A percentile compares a stretch with the other conserved stretches of the same genome.
Conservation (phyloP, 306 rosid species). For the Ochetophila trinervis region DNA sequence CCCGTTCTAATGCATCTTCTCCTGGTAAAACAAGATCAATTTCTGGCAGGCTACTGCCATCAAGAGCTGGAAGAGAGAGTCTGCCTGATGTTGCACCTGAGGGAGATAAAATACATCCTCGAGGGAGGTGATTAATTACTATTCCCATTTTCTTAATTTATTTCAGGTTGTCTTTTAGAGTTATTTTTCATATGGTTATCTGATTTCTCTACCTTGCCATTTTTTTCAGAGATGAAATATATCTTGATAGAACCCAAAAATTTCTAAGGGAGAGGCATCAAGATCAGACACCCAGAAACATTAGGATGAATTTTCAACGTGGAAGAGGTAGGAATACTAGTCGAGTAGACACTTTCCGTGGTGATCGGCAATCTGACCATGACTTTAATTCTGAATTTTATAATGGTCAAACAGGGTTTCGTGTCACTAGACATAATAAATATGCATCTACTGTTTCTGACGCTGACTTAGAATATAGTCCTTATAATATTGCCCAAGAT, state of each 20-base stretch:
- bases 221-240: slow-evolving; percentile 66
- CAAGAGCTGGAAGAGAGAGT: slow-evolving; percentile 54
- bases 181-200: slow-evolving; percentile 7
- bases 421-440: slow-evolving; percentile 53
- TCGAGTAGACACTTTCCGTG: slow-evolving; percentile 36
- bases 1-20: slow-evolving; percentile 46
- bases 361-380: slow-evolving; percentile 65
- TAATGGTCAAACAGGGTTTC: slow-evolving; percentile 58
- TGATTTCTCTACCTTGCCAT: slow-evolving; percentile 9
- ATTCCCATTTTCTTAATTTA: background rate
- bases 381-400: slow-evolving; percentile 58
- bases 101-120: slow-evolving; percentile 42
- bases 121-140: slow-evolving; percentile 70
- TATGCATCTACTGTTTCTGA: slow-evolving; percentile 49
- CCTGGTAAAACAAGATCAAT: slow-evolving; percentile 57
- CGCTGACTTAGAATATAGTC: slow-evolving; percentile 50
- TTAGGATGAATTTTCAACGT: slow-evolving; percentile 58
- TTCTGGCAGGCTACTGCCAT: slow-evolving; percentile 41
- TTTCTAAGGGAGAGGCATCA: slow-evolving; percentile 70
- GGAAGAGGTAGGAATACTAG: slow-evolving; percentile 61
- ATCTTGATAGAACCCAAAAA: slow-evolving; percentile 46
- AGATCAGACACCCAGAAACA: slow-evolving; percentile 58
- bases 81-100: slow-evolving; percentile 41
- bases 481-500: slow-evolving; percentile 47
- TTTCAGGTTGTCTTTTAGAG: background rate